These are phyloP conservation scores for Teunomyces kruisii DNA, from an alignment of 805 yeast species.

Conservation along the genomic window DNA sequence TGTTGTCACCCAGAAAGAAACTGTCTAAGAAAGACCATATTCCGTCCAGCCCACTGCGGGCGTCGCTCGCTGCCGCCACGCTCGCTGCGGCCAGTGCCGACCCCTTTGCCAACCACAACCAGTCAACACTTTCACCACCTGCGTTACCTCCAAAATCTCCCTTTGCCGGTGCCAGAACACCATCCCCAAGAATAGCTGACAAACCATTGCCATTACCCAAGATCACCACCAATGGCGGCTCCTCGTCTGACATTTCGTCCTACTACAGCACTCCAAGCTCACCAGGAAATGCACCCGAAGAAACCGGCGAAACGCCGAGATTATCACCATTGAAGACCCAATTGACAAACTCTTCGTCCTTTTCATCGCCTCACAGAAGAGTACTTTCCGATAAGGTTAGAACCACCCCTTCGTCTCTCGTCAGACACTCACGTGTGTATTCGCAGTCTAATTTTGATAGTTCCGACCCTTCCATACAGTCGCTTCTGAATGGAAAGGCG, in stretches of 20 bases:
- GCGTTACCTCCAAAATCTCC: background rate
- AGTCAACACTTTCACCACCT: background rate
- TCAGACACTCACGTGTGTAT: constrained; percentile 30
- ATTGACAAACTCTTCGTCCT: background rate
- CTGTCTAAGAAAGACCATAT: background rate
- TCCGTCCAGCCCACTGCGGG: background rate
- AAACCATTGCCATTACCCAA: constrained; percentile 1
- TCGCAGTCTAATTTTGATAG: constrained; percentile 8
- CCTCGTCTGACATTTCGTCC: background rate
- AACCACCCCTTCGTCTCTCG: constrained; percentile 34
- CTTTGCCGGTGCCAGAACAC: background rate
- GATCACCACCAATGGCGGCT: background rate
- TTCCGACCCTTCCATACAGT: constrained; percentile 3
- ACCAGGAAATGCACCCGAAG: background rate
- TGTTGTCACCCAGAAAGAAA: constrained; percentile 1
- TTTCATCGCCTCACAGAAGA: constrained; percentile 11
- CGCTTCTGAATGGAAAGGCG: constrained; percentile 5
- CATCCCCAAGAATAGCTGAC: background rate
- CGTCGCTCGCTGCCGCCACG: background rate
- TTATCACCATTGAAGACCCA: constrained; percentile 1
- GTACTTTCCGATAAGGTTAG: constrained; percentile 29
- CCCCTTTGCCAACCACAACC: background rate
- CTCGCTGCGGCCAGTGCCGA: background rate
- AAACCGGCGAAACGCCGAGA: background rate
- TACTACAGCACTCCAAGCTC: constrained; percentile 1